These are phyloP conservation scores for Penicillium chermesinum DNA, from an alignment of 495 filamentous ascomycete species.

Conservation along the genomic window DNA sequence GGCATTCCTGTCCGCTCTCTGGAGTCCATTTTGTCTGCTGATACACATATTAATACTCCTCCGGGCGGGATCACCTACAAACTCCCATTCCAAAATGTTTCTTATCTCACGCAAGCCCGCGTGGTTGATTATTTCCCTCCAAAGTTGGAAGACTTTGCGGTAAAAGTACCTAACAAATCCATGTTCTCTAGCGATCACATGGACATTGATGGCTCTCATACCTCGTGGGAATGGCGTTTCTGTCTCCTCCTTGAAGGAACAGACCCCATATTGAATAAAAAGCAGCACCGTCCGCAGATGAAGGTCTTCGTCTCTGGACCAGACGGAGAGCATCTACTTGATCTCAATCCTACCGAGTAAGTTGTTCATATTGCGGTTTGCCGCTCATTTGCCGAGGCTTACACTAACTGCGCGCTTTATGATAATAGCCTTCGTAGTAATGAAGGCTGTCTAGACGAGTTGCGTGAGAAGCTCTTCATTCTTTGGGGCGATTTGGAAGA, in stretches of 20 bases:
- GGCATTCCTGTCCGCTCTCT: conserved; percentile 26
- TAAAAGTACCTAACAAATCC: conserved; percentile 40
- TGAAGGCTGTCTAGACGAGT: conserved; percentile 31
- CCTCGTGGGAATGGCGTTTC: conserved; percentile 74
- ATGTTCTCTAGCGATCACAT: conserved; percentile 37
- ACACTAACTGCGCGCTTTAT: conserved; percentile 1
- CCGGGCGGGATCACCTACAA: conserved; percentile 39
- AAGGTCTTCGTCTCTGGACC: conserved; percentile 62
- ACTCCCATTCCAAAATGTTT: conserved; percentile 68
- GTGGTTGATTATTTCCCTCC: conserved; percentile 78
- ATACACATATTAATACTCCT: conserved; percentile 37
- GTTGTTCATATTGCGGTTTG: conserved; percentile 8
- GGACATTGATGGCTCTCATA: not conserved
- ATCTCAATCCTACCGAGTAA: conserved; percentile 64
- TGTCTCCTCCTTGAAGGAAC: conserved; percentile 65
- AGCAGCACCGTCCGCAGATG: conserved; percentile 39
- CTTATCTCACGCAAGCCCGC: conserved; percentile 62
- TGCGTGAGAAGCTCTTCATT: conserved; percentile 68
- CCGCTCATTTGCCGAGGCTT: not conserved
- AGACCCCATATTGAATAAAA: conserved; percentile 18
- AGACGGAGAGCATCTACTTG: conserved; percentile 61
- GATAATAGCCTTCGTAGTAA: conserved; percentile 51
- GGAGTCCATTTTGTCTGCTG: conserved; percentile 39
- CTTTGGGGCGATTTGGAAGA: conserved; percentile 90
- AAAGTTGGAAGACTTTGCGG: conserved; percentile 68